A percentile compares a stretch with the other conserved stretches of the same genome.
Conservation (phyloP, 2,329 filamentous ascomycete species). For the Drechmeria coniospora region DNA sequence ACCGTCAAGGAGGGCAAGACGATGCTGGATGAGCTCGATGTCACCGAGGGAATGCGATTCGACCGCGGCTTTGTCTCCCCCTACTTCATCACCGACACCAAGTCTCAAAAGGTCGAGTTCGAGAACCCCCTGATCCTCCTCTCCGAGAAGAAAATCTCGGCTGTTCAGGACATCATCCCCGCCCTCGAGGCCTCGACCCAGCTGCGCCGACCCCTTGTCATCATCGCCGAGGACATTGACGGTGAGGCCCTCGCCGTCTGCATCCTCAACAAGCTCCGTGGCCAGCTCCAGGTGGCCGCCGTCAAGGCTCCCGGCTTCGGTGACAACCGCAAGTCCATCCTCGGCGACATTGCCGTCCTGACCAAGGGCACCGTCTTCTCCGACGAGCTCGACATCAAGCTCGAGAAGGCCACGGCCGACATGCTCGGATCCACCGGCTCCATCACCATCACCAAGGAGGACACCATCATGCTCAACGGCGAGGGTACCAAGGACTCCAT, state of each 20-base stretch:
- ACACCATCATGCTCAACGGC: constrained; percentile 96
- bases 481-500: constrained; percentile 91
- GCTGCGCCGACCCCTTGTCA: constrained; percentile 85
- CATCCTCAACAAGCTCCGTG: constrained; percentile 99
- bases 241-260: constrained; percentile 96
- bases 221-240: constrained; percentile 98
- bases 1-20: constrained; percentile 99
- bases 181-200: constrained; percentile 95
- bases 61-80: constrained; percentile 97
- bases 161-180: constrained; percentile 96
- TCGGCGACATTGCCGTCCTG: constrained; percentile 87
- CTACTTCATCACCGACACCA: constrained; percentile 99
- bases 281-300: constrained; percentile 93
- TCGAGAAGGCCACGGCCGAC: constrained; percentile 92
- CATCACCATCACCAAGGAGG: constrained; percentile 99
- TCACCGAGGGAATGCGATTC: constrained; percentile 99
- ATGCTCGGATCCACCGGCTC: constrained; percentile 95
- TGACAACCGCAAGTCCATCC: constrained; percentile 99
- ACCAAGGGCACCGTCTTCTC: constrained; percentile 97
- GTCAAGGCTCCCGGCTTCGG: constrained; percentile 99
- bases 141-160: constrained; percentile 99
- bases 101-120: constrained; percentile 97
- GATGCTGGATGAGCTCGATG: constrained; percentile 89
- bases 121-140: constrained; percentile 98
- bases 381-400: constrained; percentile 96